Evolutionary conservation across 495 filamentous ascomycete genomes (phyloP).

Genomic region (Lasiosphaeris hirsuta): DNA sequence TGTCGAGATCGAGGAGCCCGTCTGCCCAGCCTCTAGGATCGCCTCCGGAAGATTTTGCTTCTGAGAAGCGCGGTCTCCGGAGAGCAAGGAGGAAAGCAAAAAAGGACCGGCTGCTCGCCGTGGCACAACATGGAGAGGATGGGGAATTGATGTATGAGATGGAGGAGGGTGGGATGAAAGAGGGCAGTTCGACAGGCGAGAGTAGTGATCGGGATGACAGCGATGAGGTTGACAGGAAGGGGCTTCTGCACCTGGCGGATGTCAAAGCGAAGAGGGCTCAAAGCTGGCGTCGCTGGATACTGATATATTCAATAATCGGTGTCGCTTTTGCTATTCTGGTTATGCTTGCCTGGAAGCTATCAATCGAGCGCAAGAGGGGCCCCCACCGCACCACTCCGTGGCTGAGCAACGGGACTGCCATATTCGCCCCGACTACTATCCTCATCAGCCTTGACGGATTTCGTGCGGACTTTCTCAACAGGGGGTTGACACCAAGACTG

Average conservation of each 20-base stretch:
- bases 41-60: constrained; percentile 21
- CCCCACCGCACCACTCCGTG: constrained; percentile 15
- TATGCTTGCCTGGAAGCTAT: constrained; percentile 49
- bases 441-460: constrained; percentile 95
- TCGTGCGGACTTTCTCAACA: constrained; percentile 87
- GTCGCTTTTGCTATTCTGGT: constrained; percentile 51
- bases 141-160: constrained; percentile 82
- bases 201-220: constrained; percentile 55
- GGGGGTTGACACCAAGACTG: constrained; percentile 78
- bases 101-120: constrained; percentile 44
- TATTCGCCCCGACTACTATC: constrained; percentile 88
- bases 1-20: constrained; percentile 31
- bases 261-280: constrained; percentile 41
- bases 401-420: constrained; percentile 74
- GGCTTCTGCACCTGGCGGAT: constrained; percentile 40
- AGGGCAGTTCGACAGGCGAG: constrained; percentile 53
- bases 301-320: constrained; percentile 51
- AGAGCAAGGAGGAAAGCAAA: constrained; percentile 45
- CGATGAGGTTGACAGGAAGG: constrained; percentile 50
- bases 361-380: constrained; percentile 31
- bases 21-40: constrained; percentile 24
- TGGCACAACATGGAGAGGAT: constrained; percentile 58
- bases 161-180: constrained; percentile 74
- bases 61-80: constrained; percentile 52
- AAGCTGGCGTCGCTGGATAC: constrained; percentile 48